A percentile compares a stretch with the other conserved stretches of the same genome.
Evolutionary conservation across 768 basidiomycete species (phyloP).

Genomic region (Phaeotremella fagi): DNA sequence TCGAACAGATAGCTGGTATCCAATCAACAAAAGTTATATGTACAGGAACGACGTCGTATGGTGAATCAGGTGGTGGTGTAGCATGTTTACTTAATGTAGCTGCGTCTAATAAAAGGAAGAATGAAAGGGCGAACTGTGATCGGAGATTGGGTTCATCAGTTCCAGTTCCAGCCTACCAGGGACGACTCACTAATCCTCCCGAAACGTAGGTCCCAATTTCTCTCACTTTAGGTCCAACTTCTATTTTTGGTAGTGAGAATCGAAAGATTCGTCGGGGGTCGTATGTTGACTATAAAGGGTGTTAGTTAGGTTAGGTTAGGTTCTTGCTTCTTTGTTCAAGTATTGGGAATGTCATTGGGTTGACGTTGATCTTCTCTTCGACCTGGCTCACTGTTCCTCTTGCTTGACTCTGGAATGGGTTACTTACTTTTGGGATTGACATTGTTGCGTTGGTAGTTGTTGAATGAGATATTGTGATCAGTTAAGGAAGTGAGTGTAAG

Average conservation of each 20-base stretch:
- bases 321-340: too few relatives aligned
- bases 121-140: constrained; percentile 80
- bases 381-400: too few relatives aligned
- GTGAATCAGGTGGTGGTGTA: constrained; percentile 65
- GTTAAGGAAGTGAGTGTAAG: too few relatives aligned
- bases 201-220: constrained; percentile 84
- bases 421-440: too few relatives aligned
- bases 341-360: too few relatives aligned
- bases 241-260: constrained; percentile 71
- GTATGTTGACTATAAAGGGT: constrained; percentile 68
- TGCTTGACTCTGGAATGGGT: too few relatives aligned
- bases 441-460: too few relatives aligned
- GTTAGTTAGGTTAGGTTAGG: too few relatives aligned
- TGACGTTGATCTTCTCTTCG: too few relatives aligned
- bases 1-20: constrained; percentile 90
- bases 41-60: constrained; percentile 64
- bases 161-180: not conserved
- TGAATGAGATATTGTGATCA: too few relatives aligned
- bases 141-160: not conserved
- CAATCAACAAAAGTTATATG: constrained; percentile 93
- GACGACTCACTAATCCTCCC: constrained; percentile 75
- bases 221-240: constrained; percentile 70
- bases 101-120: constrained; percentile 93
- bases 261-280: constrained; percentile 84
- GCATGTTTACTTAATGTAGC: constrained; percentile 84